A percentile compares a stretch with the other conserved stretches of the same genome.
Evolutionary conservation across 176 grass and related monocot genomes (phyloP).

Genomic region (Rhipidocladum racemiflorum): DNA sequence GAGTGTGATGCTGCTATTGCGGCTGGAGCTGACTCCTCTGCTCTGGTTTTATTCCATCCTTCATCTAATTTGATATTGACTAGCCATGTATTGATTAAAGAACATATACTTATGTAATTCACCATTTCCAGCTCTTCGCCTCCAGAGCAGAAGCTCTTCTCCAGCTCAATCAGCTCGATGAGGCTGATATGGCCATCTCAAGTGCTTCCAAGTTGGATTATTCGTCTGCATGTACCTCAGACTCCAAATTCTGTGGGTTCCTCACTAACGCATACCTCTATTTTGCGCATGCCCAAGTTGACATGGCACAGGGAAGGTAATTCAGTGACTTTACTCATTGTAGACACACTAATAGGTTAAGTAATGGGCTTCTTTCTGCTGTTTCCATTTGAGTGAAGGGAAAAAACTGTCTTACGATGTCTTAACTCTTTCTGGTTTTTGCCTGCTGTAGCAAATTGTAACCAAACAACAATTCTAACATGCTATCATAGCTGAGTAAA

Average conservation of each 20-base stretch:
- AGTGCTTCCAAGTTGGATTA: constrained; percentile 80
- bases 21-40: constrained; percentile 79
- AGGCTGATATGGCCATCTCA: constrained; percentile 72
- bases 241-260: constrained; percentile 79
- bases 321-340: neutral
- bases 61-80: constrained; percentile 1
- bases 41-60: constrained; percentile 45
- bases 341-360: constrained; percentile 25
- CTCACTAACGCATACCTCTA: constrained; percentile 64
- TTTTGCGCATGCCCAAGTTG: constrained; percentile 77
- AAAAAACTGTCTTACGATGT: neutral
- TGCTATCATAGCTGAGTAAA: neutral
- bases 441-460: neutral
- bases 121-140: constrained; percentile 67
- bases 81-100: neutral
- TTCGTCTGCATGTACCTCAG: constrained; percentile 50
- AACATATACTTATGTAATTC: constrained; percentile 7
- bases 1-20: constrained; percentile 83
- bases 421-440: neutral
- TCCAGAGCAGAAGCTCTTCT: constrained; percentile 84
- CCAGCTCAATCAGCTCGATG: constrained; percentile 59
- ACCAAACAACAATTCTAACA: constrained; percentile 1
- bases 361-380: neutral
- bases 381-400: neutral
- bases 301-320: constrained; percentile 89